Percentiles rank a stretch among this genome's conserved stretches.
Evolutionary conservation across 768 basidiomycete genomes (phyloP).

Genomic region (Jaapia argillacea): DNA sequence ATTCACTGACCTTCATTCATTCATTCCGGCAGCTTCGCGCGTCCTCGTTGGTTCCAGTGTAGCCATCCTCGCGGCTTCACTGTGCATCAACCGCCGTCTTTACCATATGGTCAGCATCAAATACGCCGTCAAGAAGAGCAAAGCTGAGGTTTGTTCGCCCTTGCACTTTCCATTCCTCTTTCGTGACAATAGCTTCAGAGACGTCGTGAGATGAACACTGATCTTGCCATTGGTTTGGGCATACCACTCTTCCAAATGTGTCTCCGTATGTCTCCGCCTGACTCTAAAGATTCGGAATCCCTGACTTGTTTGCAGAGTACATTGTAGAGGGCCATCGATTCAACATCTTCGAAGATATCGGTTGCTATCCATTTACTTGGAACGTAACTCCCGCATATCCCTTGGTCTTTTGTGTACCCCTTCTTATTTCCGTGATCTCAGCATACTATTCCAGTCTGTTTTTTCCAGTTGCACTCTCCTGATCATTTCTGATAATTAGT

Average conservation of each 20-base stretch:
- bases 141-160: constrained; percentile 17
- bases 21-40: constrained; percentile 16
- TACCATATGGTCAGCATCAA: constrained; percentile 11
- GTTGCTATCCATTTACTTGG: constrained; percentile 39
- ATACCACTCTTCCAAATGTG: constrained; percentile 21
- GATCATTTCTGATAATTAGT: neutral
- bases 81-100: constrained; percentile 13
- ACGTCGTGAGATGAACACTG: constrained; percentile 21
- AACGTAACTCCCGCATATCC: constrained; percentile 34
- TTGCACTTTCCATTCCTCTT: too few species aligned
- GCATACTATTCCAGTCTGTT: constrained; percentile 24
- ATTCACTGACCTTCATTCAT: neutral
- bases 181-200: too few species aligned
- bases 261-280: constrained; percentile 15
- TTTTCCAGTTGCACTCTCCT: too few species aligned
- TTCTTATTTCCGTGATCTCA: constrained; percentile 25
- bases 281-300: neutral
- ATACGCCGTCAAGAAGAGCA: constrained; percentile 26
- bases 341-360: constrained; percentile 46
- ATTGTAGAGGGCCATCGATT: constrained; percentile 54
- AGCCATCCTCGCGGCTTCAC: constrained; percentile 8
- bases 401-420: constrained; percentile 20
- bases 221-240: constrained; percentile 21
- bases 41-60: constrained; percentile 2
- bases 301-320: constrained; percentile 31